Evolutionary conservation across 805 yeast genomes (phyloP).

Genomic region (Pichia exigua): DNA sequence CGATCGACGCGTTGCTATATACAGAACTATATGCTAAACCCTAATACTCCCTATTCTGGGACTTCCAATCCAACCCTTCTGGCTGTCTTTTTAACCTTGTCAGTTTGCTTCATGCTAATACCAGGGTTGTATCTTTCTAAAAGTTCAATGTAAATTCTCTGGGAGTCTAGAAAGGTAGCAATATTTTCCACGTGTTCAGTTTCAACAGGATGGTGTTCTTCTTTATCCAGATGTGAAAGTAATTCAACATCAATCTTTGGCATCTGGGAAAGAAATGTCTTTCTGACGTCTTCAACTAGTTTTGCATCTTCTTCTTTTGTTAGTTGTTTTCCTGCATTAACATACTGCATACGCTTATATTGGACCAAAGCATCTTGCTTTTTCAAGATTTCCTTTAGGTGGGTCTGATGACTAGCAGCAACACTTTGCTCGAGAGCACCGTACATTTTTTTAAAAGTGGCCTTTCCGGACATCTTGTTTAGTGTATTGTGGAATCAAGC

Average conservation of each 20-base stretch:
- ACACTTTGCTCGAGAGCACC: constrained; percentile 35
- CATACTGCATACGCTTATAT: constrained; percentile 40
- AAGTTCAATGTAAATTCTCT: constrained; percentile 68
- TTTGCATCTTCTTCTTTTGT: constrained; percentile 27
- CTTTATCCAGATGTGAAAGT: constrained; percentile 23
- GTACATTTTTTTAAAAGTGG: constrained; percentile 25
- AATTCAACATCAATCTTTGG: constrained; percentile 23
- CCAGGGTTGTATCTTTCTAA: constrained; percentile 87
- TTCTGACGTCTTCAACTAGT: constrained; percentile 30
- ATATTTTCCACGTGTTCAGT: constrained; percentile 48
- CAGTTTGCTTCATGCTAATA: constrained; percentile 64
- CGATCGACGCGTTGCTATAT: background rate
- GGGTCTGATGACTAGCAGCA: constrained; percentile 30
- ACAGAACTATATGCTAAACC: background rate
- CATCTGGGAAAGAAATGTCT: constrained; percentile 17
- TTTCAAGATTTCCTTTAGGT: constrained; percentile 33
- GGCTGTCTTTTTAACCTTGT: constrained; percentile 74
- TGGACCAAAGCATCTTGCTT: constrained; percentile 39
- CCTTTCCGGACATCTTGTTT: constrained; percentile 18
- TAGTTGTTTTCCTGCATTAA: constrained; percentile 31
- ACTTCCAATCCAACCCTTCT: constrained; percentile 78
- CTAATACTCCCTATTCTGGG: constrained; percentile 33
- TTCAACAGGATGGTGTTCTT: constrained; percentile 16
- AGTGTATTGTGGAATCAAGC: background rate
- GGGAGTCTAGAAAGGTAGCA: constrained; percentile 55